phyloP scores from a whole-genome alignment of 2,329 filamentous ascomycete genomes.

The Lizonia empirigonia region DNA sequence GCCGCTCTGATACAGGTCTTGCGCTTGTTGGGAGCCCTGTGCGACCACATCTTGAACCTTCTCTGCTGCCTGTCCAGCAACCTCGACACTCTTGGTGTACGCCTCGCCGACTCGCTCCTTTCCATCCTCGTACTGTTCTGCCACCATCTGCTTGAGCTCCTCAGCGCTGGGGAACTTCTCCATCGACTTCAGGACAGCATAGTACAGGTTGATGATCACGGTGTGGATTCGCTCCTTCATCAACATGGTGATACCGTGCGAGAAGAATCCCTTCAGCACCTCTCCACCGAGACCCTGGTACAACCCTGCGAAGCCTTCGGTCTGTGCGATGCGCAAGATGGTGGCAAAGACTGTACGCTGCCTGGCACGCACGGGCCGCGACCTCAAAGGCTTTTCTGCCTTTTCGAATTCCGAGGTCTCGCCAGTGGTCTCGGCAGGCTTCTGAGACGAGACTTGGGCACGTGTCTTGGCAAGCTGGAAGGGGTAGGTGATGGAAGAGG shows the following conservation, averaged over 20 bases:
- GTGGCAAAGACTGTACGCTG: conserved; percentile 66
- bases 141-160: conserved; percentile 45
- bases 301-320: conserved; percentile 70
- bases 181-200: conserved; percentile 61
- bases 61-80: conserved; percentile 32
- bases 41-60: conserved; percentile 33
- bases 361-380: conserved; percentile 32
- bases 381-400: conserved; percentile 26
- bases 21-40: conserved; percentile 36
- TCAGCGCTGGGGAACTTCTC: conserved; percentile 49
- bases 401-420: conserved; percentile 38
- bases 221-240: conserved; percentile 80
- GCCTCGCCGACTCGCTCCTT: conserved; percentile 33
- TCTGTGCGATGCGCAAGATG: conserved; percentile 61
- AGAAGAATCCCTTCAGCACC: conserved; percentile 81
- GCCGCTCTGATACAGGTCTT: conserved; percentile 33
- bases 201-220: conserved; percentile 73
- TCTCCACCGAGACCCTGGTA: conserved; percentile 80
- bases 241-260: conserved; percentile 85
- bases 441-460: conserved; percentile 65
- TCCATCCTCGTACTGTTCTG: conserved; percentile 39
- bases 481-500: conserved; percentile 80
- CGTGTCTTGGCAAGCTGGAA: conserved; percentile 84
- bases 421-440: conserved; percentile 36
- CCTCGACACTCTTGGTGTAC: conserved; percentile 33